A percentile compares a stretch with the other conserved stretches of the same genome.
Evolutionary conservation across 164 flowering plant species (phyloP).

Genomic region (Taxillus chinensis): DNA sequence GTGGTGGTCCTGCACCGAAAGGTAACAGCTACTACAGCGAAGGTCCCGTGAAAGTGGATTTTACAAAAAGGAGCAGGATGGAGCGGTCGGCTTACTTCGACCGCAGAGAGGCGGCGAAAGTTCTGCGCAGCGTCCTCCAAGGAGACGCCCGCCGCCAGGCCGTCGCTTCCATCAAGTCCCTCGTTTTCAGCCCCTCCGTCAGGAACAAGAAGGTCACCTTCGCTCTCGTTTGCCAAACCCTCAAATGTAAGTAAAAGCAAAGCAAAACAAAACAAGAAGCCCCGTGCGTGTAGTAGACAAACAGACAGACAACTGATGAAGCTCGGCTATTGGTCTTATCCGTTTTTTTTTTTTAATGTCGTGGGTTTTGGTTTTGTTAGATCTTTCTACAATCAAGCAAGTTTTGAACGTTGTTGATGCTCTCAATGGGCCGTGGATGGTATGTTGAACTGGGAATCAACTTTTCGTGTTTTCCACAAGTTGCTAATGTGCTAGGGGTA

Average conservation of each 20-base stretch:
- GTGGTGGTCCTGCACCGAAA: too few species aligned
- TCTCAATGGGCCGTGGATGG: constrained; percentile 82
- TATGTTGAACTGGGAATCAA: too few species aligned
- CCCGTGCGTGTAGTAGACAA: too few species aligned
- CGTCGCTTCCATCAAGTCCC: constrained; percentile 74
- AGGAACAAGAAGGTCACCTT: constrained; percentile 82
- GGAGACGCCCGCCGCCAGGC: constrained; percentile 79
- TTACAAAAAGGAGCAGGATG: constrained; percentile 23
- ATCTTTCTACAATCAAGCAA: constrained; percentile 57
- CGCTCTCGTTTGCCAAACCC: constrained; percentile 84
- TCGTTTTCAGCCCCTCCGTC: constrained; percentile 66
- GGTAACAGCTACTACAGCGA: too few species aligned
- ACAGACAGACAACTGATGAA: not conserved
- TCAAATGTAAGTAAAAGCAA: constrained; percentile 48
- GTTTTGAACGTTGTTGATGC: constrained; percentile 39
- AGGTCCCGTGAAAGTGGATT: constrained; percentile 1
- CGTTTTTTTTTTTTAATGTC: constrained; percentile 1
- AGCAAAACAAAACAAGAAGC: too few species aligned
- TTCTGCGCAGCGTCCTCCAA: constrained; percentile 45
- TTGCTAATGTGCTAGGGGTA: too few species aligned
- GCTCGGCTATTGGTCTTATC: not conserved
- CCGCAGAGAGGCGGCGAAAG: constrained; percentile 85
- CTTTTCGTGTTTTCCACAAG: too few species aligned
- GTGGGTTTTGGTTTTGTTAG: constrained; percentile 23
- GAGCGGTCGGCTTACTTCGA: constrained; percentile 80